These are phyloP conservation scores for Passiflora organensis DNA, from an alignment of 345 rosid species.

Conservation along the genomic window DNA sequence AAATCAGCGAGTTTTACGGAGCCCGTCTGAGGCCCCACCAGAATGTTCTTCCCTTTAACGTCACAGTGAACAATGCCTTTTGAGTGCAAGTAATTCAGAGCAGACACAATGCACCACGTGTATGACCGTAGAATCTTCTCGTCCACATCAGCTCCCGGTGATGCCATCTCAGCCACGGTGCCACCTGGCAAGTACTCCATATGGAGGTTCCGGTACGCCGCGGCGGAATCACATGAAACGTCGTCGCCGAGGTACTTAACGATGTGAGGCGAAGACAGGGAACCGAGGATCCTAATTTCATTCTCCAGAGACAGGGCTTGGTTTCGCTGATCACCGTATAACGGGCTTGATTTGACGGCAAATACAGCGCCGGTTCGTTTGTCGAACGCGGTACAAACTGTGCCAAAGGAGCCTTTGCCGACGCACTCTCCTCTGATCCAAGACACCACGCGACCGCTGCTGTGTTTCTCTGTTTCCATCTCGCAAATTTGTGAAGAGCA, in stretches of 20 bases:
- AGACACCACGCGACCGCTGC: slow-evolving; percentile 30
- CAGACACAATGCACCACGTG: slow-evolving; percentile 52
- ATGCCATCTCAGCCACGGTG: slow-evolving; percentile 43
- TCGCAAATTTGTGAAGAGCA: too few relatives aligned
- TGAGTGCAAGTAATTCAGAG: slow-evolving; percentile 47
- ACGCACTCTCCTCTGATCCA: slow-evolving; percentile 52
- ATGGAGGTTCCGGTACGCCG: slow-evolving; percentile 61
- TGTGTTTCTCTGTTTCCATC: background rate
- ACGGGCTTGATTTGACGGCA: slow-evolving; percentile 56
- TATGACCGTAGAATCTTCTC: slow-evolving; percentile 39
- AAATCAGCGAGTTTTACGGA: slow-evolving; percentile 68
- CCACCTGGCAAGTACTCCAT: slow-evolving; percentile 58
- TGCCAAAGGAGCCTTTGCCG: slow-evolving; percentile 60
- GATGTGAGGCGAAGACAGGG: slow-evolving; percentile 40
- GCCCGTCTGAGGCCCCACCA: slow-evolving; percentile 31
- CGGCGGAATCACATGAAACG: slow-evolving; percentile 25
- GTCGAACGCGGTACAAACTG: slow-evolving; percentile 39
- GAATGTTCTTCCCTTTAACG: slow-evolving; percentile 60
- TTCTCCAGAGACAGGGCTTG: slow-evolving; percentile 47
- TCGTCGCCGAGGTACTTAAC: slow-evolving; percentile 53
- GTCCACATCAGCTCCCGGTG: slow-evolving; percentile 17
- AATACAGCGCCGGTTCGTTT: slow-evolving; percentile 39
- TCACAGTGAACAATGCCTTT: slow-evolving; percentile 72
- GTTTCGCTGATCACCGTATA: slow-evolving; percentile 18
- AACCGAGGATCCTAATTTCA: slow-evolving; percentile 49